phyloP scores from a whole-genome alignment of 371 early-diverging fungal species.

The Polyrhizophydium stewartii region DNA sequence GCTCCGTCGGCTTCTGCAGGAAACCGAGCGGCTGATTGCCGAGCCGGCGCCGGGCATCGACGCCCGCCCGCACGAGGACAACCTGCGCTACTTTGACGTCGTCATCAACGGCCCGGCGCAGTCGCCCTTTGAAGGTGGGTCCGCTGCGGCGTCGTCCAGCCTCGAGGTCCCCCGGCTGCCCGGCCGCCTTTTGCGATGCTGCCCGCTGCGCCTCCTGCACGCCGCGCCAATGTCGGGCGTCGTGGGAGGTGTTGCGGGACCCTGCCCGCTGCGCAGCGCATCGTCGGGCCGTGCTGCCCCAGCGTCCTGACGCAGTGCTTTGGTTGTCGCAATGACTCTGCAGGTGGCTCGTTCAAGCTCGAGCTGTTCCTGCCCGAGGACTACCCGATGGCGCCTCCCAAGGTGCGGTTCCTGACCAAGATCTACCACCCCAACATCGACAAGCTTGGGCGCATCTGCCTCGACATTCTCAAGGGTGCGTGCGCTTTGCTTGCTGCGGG shows the following conservation, averaged over 20 bases:
- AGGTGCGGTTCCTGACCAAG: conserved; percentile 96
- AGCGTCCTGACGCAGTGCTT: conserved; percentile 4
- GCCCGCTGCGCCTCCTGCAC: too few species aligned
- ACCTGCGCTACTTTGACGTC: conserved; percentile 97
- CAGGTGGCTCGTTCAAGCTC: conserved; percentile 94
- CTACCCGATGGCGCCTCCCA: conserved; percentile 98
- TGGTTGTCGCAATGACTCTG: neutral
- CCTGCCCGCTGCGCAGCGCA: too few species aligned
- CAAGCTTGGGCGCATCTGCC: conserved; percentile 96
- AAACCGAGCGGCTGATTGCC: conserved; percentile 88
- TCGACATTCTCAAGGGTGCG: conserved; percentile 96
- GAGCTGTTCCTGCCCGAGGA: conserved; percentile 96
- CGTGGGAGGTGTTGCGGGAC: too few species aligned
- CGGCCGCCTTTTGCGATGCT: too few species aligned
- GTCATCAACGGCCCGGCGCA: conserved; percentile 92
- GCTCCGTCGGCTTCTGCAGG: too few species aligned
- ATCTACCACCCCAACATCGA: conserved; percentile 99
- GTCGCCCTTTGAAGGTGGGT: conserved; percentile 96
- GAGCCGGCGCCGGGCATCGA: conserved; percentile 97
- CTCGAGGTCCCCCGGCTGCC: too few species aligned
- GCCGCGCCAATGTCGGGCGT: too few species aligned
- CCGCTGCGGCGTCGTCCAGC: too few species aligned
- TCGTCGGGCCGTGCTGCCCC: too few species aligned
- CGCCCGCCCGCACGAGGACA: conserved; percentile 90
- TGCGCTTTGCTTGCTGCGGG: neutral